Evolutionary conservation across 1,284 basidiomycete species (phyloP), one percentile per base, ranked within the genome.

Genomic region (Cerioporus squamosus): DNA sequence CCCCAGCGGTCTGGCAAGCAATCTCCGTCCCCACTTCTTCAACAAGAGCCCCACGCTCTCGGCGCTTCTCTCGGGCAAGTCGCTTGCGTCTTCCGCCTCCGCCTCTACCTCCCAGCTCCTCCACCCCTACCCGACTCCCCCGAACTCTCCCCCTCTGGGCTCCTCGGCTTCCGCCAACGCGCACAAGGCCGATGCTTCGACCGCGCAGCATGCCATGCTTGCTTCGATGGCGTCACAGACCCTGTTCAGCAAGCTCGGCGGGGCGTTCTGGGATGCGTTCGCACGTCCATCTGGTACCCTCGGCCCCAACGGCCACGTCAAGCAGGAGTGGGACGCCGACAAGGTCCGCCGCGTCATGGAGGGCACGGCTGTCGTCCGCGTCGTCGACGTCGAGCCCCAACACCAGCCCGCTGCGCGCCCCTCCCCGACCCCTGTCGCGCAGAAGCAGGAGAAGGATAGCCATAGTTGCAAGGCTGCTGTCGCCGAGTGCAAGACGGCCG

Each of bases 261-360:
- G 76, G 24, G 88, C 90, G 43, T 92, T 93, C 74, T 92, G 89
- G 90, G 90, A 92, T 62, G 91, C 90, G 26, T 93, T 93, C 74
- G 81, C 86, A 15, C 85, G 85, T 67, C 47, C 67, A 65, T 51
- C 66, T 65, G 24, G 65, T 4, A 2, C 33, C 0, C 43, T 51
- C 67, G 20, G 61, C 69, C 26, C 57, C 70, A 43, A 63, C 75
- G 42, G 12, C 59, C 9, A 53, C 72, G 45, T 42, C 62, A 51
- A 58, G 69, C 44, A 65, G 65, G 73, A 76, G 44, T 85, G 82
- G 83, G 91, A 93, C 67, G 80, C 83, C 54, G 90, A 92, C 59
- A 93, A 93, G 74, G 88, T 93, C 3, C 77, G 85, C 63, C 83
- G 81, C 62, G 88, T 93, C 31, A 76, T 93, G 64, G 90, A 92